Conservation (phyloP, 805 yeast genomes). For the Schwanniomyces pseudopolymorphus region DNA sequence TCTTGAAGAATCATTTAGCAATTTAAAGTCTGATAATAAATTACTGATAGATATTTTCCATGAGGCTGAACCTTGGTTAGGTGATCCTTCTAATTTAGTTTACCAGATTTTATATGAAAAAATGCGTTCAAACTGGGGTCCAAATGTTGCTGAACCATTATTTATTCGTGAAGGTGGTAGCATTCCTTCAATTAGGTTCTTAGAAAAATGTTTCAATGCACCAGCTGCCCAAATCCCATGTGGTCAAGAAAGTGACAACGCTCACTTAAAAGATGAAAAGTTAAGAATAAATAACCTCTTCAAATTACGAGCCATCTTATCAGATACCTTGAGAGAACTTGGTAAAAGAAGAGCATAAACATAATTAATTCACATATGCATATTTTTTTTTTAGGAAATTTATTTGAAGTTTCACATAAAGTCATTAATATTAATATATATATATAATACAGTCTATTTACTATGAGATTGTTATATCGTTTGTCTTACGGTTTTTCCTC, state of each 20-base stretch:
- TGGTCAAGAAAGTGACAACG: constrained; percentile 93
- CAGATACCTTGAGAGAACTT: constrained; percentile 48
- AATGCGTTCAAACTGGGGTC: constrained; percentile 69
- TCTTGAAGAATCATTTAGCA: constrained; percentile 46
- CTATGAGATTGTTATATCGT: constrained; percentile 3
- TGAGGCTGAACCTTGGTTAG: constrained; percentile 96
- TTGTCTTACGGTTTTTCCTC: constrained; percentile 11
- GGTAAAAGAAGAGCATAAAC: constrained; percentile 12
- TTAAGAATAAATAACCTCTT: constrained; percentile 75
- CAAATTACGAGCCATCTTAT: constrained; percentile 65
- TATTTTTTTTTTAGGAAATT: not conserved
- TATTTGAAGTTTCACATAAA: not conserved
- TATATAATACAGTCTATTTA: not conserved
- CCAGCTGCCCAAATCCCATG: constrained; percentile 96
- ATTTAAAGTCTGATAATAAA: constrained; percentile 59
- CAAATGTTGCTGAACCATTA: constrained; percentile 64
- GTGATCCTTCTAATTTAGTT: constrained; percentile 75
- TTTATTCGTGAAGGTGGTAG: constrained; percentile 96
- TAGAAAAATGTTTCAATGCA: constrained; percentile 80
- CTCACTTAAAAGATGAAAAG: constrained; percentile 87
- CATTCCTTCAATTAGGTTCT: constrained; percentile 81
- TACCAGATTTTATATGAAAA: constrained; percentile 66
- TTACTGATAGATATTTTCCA: constrained; percentile 63
- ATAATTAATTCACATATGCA: not conserved
- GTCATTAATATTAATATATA: not conserved